Base-by-base conservation (phyloP, 371 early-diverging fungal species). In the Rhizopus arrhizus region DNA sequence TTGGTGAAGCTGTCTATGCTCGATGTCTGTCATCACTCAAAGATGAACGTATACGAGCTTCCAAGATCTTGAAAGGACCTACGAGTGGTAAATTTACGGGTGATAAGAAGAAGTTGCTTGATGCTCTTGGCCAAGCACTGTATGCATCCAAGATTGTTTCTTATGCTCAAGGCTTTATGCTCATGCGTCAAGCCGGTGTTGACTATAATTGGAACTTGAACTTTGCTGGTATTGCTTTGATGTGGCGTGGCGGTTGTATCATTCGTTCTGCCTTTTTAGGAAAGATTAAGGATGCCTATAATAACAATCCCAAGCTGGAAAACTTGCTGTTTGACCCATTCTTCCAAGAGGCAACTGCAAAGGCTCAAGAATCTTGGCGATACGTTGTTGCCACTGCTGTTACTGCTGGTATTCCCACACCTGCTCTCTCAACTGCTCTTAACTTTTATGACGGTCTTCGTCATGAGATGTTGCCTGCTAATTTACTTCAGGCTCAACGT, bases 241-340 rank as follows among this genome's bases (percentile, higher is more conserved):
- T 99, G 93, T 99, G 99, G 99, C 90, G 94, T 64, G 98, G 98
- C 65, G 99, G 99, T 38, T 99, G 99, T 85, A 99, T 99, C 67
- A 97, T 99, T 74, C 89, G 99, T 60, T 84, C 85, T 58, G 94
- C 87, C 61, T 96, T 97, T 88, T 85, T 96, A 69, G 94, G 95
- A 58, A 93, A 95, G 78, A 96, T 97, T 85, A 96, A 92, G 84
- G 85, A 88, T 61, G 97, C 97, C 46, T 96, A 91, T 84, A 86
- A 82, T 71, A 85, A 72, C 69, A 93, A 96, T 85, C 91, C 91
- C 58, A 66, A 88, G 41, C 88, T 96, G 31, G 89, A 89, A 72
- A 92, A 89, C 85, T 82, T 95, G 73, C 82, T 96, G 62, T 91
- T 96, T 66, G 96, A 93, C 72, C 89, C 89, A 73, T 99, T 95